These are phyloP conservation scores for Microbotryum scabiosae DNA, from an alignment of 1,284 basidiomycete genomes.

Conservation along the genomic window DNA sequence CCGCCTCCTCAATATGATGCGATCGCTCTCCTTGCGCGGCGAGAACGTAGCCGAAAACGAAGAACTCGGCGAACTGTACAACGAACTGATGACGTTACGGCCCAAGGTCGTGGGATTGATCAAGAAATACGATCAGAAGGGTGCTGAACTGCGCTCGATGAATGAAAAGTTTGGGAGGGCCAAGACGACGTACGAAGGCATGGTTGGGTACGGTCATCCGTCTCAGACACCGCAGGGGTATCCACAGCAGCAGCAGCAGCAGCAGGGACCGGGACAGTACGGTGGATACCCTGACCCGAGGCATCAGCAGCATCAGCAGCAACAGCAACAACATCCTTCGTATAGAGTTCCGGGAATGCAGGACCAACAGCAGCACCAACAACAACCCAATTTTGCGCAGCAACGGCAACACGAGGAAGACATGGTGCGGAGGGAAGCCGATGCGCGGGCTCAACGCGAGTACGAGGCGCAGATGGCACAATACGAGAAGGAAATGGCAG, in stretches of 20 bases:
- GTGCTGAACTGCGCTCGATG: slow-evolving; percentile 33
- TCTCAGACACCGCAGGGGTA: not conserved
- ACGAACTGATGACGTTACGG: slow-evolving; percentile 74
- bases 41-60: slow-evolving; percentile 89
- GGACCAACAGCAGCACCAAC: not conserved
- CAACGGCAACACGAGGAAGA: not conserved
- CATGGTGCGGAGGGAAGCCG: not conserved
- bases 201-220: slow-evolving; percentile 19
- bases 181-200: slow-evolving; percentile 34
- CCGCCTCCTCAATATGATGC: slow-evolving; percentile 69
- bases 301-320: slow-evolving; percentile 20
- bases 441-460: slow-evolving; percentile 7
- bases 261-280: not conserved
- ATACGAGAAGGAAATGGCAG: slow-evolving; percentile 18
- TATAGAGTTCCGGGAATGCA: not conserved
- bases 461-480: slow-evolving; percentile 22
- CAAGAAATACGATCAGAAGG: slow-evolving; percentile 88
- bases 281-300: not conserved
- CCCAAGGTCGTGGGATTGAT: slow-evolving; percentile 94
- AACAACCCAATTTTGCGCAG: not conserved
- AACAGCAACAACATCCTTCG: not conserved
- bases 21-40: slow-evolving; percentile 56
- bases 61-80: slow-evolving; percentile 91
- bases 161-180: slow-evolving; percentile 34
- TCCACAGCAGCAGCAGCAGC: not conserved